Evolutionary conservation across 352 stramenopile species (phyloP).

Genomic region (Phytophthora litchii): DNA sequence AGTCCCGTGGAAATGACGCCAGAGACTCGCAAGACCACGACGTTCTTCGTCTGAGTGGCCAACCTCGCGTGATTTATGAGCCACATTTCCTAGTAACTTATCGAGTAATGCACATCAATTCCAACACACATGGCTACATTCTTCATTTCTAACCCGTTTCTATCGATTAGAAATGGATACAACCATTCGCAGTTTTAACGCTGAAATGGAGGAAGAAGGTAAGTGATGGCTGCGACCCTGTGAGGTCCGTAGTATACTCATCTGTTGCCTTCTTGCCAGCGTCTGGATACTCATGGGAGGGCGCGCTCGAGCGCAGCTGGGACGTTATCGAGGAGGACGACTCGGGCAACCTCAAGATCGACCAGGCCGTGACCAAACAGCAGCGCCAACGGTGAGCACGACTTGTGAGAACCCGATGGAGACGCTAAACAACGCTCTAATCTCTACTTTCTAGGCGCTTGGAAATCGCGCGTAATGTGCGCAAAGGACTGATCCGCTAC

Average conservation of each 20-base stretch:
- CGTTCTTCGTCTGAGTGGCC: constrained; percentile 60
- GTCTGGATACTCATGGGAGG: constrained; percentile 87
- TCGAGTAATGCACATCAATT: too few relatives aligned
- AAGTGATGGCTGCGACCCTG: background rate
- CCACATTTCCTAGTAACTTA: constrained; percentile 25
- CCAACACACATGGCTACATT: constrained; percentile 24
- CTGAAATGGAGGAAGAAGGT: constrained; percentile 41
- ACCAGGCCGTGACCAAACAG: constrained; percentile 62
- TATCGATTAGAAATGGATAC: too few relatives aligned
- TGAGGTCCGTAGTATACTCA: constrained; percentile 1
- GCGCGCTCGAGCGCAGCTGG: constrained; percentile 84
- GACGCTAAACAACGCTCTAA: background rate
- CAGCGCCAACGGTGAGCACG: constrained; percentile 71
- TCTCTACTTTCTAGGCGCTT: constrained; percentile 45
- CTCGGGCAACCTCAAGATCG: constrained; percentile 80
- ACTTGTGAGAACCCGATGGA: too few relatives aligned
- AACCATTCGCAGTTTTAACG: background rate
- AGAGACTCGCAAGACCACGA: constrained; percentile 47
- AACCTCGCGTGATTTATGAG: constrained; percentile 14
- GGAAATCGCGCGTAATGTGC: constrained; percentile 85
- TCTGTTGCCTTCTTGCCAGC: constrained; percentile 11
- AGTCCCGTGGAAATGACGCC: constrained; percentile 41
- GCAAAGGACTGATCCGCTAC: constrained; percentile 87
- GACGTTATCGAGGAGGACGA: constrained; percentile 88
- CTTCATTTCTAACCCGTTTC: too few relatives aligned